A percentile compares a stretch with the other conserved stretches of the same genome.
Conservation (phyloP, 2,329 filamentous ascomycete genomes). For the Aspergillus eucalypticola region DNA sequence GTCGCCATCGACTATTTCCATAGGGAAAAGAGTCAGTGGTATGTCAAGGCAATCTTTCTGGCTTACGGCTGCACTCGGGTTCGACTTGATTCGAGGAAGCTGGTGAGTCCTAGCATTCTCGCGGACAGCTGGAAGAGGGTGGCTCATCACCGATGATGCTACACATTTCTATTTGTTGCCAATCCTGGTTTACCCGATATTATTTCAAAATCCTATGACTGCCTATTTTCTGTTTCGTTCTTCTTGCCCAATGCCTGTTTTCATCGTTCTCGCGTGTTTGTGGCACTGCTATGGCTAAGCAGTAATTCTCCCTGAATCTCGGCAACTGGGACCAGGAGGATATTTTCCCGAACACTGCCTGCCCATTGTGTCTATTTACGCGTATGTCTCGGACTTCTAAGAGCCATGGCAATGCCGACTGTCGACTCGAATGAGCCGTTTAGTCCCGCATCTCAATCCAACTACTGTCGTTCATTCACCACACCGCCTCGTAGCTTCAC, state of each 20-base stretch:
- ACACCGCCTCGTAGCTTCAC: background rate
- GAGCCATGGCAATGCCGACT: conserved; percentile 6
- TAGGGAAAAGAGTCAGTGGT: conserved; percentile 4
- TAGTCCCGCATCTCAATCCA: conserved; percentile 9
- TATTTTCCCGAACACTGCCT: background rate
- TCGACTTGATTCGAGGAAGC: conserved; percentile 16
- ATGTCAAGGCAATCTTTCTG: conserved; percentile 12
- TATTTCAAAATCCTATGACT: background rate
- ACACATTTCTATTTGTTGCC: conserved; percentile 8
- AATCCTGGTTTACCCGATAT: background rate
- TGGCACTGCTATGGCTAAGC: conserved; percentile 16
- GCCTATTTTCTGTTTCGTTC: background rate
- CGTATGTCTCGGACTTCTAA: background rate
- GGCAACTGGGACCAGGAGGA: background rate
- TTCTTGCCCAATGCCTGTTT: conserved; percentile 2
- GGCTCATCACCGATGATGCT: conserved; percentile 16
- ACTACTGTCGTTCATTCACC: conserved; percentile 13
- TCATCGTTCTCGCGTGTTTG: conserved; percentile 13
- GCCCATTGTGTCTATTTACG: background rate
- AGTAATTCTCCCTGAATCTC: conserved; percentile 2
- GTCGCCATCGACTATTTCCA: conserved; percentile 8
- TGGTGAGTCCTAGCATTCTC: conserved; percentile 13
- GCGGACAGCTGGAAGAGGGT: conserved; percentile 16
- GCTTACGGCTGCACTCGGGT: conserved; percentile 7
- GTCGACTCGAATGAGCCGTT: conserved; percentile 5